Evolutionary conservation across 2,329 filamentous ascomycete genomes (phyloP), one percentile per base, ranked within the genome.

Genomic region (Aureobasidium melanogenum): DNA sequence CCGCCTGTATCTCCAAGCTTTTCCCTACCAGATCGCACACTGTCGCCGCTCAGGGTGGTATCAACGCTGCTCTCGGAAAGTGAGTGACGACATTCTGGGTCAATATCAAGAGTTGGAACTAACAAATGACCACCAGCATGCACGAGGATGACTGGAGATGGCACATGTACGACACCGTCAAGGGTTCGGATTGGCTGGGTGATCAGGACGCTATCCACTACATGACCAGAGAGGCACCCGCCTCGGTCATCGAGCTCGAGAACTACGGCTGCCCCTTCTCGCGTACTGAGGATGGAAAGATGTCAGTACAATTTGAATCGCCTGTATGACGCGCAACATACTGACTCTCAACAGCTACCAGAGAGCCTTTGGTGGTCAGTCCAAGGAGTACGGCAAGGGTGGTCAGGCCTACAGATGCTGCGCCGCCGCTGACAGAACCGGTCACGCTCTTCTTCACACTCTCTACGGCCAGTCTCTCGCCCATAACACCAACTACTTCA

Each of bases 401-500:
- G 94, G 94, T 62, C 94, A 99, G 80, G 94, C 94, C 67, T 97
- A 97, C 84, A 85, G 94, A 79, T 95, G 91, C 83, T 95, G 91
- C 76, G 93, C 92, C 76, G 94, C 92, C 64, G 94, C 93, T 69
- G 94, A 99, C 76, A 85, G 93, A 83, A 97, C 94, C 65, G 94
- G 94, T 66, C 94, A 99, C 79, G 94, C 94, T 71, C 88, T 99
- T 68, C 86, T 99, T 57, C 94, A 99, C 84, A 99, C 94, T 28
- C 89, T 99, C 67, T 99, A 97, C 79, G 94, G 94, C 71, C 93
- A 97, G 81, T 97, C 92, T 59, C 85, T 97, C 64, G 84, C 90
- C 73, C 91, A 97, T 84, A 96, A 97, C 83, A 97, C 93, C 73
- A 97, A 97, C 82, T 99, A 97, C 84, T 97, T 99, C 80, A 97